A percentile compares a stretch with the other conserved stretches of the same genome.
Evolutionary conservation across 1,284 basidiomycete species (phyloP).

Genomic region (Bondarzewia mesenterica): DNA sequence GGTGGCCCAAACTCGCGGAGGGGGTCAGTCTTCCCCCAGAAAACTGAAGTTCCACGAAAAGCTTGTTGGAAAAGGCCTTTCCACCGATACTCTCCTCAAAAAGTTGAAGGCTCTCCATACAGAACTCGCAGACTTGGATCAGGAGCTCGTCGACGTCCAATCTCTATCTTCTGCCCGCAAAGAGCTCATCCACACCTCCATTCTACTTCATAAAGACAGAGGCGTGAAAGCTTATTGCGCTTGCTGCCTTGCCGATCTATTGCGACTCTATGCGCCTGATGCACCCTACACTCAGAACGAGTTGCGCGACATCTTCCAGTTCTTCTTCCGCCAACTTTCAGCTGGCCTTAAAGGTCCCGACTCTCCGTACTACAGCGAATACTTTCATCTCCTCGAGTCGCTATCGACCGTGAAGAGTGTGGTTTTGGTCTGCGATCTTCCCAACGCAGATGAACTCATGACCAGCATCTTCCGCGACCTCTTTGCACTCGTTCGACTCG

Average conservation of each 20-base stretch:
- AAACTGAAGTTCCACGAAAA: slow-evolving; percentile 76
- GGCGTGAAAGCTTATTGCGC: slow-evolving; percentile 92
- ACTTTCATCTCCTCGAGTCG: slow-evolving; percentile 88
- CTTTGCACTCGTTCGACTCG: slow-evolving; percentile 73
- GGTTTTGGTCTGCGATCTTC: slow-evolving; percentile 88
- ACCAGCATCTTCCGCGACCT: slow-evolving; percentile 77
- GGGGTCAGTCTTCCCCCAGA: slow-evolving; percentile 38
- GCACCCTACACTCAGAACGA: slow-evolving; percentile 89
- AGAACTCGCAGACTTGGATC: slow-evolving; percentile 81
- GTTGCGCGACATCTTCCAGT: slow-evolving; percentile 90
- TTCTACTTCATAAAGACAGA: slow-evolving; percentile 90
- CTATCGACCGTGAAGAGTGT: slow-evolving; percentile 93
- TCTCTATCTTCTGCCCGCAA: slow-evolving; percentile 67
- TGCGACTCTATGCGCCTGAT: slow-evolving; percentile 92
- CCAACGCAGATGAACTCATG: slow-evolving; percentile 82
- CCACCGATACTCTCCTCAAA: slow-evolving; percentile 75
- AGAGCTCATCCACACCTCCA: slow-evolving; percentile 73
- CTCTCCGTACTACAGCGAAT: slow-evolving; percentile 78
- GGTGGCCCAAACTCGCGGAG: slow-evolving; percentile 66
- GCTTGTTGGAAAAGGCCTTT: slow-evolving; percentile 59
- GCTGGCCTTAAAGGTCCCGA: slow-evolving; percentile 67
- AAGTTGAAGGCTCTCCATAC: slow-evolving; percentile 77
- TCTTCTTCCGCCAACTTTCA: slow-evolving; percentile 83
- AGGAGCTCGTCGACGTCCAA: slow-evolving; percentile 73
- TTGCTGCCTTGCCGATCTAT: slow-evolving; percentile 91